Evolutionary conservation across 1,284 basidiomycete genomes (phyloP).

Genomic region (Malassezia equina): DNA sequence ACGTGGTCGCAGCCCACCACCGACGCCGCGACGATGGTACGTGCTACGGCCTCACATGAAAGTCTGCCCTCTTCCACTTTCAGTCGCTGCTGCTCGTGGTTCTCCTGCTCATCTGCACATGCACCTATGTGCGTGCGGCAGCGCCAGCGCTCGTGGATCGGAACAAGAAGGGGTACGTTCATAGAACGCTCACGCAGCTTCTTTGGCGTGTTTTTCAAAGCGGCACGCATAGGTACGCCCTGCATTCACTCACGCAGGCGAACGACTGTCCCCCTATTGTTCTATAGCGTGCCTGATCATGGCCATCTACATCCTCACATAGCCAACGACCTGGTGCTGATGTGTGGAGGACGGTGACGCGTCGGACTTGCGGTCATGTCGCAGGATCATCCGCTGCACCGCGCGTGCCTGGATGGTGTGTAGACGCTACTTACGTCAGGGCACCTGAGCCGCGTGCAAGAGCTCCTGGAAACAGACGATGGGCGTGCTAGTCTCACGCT

Average conservation of each 20-base stretch:
- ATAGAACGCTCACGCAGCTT: slow-evolving; percentile 20
- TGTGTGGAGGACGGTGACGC: slow-evolving; percentile 8
- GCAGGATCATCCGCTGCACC: slow-evolving; percentile 10
- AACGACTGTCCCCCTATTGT: slow-evolving; percentile 44
- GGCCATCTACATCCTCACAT: slow-evolving; percentile 29
- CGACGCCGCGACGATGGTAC: neutral
- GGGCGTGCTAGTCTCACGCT: slow-evolving; percentile 4
- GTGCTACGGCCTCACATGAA: neutral
- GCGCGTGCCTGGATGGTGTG: slow-evolving; percentile 16
- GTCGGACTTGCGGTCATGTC: slow-evolving; percentile 2
- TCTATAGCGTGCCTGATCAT: slow-evolving; percentile 44
- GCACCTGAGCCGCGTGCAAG: neutral
- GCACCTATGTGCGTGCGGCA: slow-evolving; percentile 83
- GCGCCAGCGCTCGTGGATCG: slow-evolving; percentile 80
- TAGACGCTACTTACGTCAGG: neutral
- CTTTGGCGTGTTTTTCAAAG: slow-evolving; percentile 43
- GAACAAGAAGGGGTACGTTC: slow-evolving; percentile 74
- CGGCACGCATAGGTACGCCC: slow-evolving; percentile 41
- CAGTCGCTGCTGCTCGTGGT: slow-evolving; percentile 87
- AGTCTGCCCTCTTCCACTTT: slow-evolving; percentile 98
- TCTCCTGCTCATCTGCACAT: slow-evolving; percentile 87
- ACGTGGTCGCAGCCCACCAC: neutral
- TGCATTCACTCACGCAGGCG: slow-evolving; percentile 22
- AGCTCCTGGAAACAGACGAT: neutral
- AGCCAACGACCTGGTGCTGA: no score